A percentile compares a stretch with the other conserved stretches of the same genome.
phyloP scores from a whole-genome alignment of 495 filamentous ascomycete genomes.

The Aspergillus sparsus region DNA sequence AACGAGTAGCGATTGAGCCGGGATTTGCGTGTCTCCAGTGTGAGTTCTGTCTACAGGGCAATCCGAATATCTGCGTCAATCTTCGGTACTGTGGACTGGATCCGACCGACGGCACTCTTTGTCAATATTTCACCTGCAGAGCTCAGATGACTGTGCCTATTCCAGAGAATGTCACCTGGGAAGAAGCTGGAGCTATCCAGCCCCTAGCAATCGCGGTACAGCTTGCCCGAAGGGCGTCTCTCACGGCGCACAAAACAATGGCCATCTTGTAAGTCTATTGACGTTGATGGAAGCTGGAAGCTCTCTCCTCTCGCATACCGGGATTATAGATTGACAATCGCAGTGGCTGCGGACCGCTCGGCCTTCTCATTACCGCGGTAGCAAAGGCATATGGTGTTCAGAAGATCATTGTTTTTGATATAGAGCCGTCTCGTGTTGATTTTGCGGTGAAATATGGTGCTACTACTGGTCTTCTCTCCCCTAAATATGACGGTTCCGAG shows the following conservation, averaged over 20 bases:
- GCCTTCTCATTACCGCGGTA: constrained; percentile 77
- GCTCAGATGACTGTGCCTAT: constrained; percentile 80
- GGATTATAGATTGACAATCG: too few relatives aligned
- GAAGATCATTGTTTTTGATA: constrained; percentile 76
- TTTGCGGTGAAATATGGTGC: constrained; percentile 70
- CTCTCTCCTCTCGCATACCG: too few relatives aligned
- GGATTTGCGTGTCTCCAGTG: constrained; percentile 69
- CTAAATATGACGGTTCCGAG: constrained; percentile 20
- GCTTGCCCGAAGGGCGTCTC: constrained; percentile 65
- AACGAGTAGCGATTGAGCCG: constrained; percentile 77
- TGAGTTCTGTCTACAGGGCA: constrained; percentile 42
- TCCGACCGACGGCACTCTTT: constrained; percentile 78
- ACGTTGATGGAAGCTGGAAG: too few relatives aligned
- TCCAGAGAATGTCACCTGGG: constrained; percentile 65
- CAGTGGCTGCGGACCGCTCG: constrained; percentile 84
- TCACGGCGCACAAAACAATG: constrained; percentile 71
- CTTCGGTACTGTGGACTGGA: constrained; percentile 81
- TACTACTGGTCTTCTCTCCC: constrained; percentile 63
- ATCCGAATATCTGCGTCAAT: constrained; percentile 49
- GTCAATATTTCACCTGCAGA: constrained; percentile 73
- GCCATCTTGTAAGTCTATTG: too few relatives aligned
- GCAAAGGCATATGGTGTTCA: constrained; percentile 71
- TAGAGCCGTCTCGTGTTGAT: constrained; percentile 64
- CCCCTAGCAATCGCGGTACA: constrained; percentile 82
- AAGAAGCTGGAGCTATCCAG: constrained; percentile 84